phyloP scores from a whole-genome alignment of 23 red algal genomes.

The Gracilaria domingensis region DNA sequence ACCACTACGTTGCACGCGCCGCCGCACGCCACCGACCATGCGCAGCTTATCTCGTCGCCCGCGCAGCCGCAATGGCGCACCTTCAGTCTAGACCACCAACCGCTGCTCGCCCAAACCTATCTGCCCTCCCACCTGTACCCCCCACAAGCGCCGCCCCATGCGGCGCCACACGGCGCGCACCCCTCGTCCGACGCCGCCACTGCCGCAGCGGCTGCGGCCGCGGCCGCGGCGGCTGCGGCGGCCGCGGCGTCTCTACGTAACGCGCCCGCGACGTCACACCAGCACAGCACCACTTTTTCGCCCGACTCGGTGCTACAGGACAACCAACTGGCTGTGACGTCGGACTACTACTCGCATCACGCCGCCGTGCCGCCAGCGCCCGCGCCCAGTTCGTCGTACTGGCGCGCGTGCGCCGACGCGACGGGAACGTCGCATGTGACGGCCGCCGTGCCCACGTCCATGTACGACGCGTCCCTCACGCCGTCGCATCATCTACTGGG shows the following conservation, averaged over 20 bases:
- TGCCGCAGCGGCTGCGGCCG: constrained; percentile 4
- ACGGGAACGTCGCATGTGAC: background rate
- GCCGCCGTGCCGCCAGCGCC: background rate
- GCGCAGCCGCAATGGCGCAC: constrained; percentile 11
- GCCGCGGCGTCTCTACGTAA: constrained; percentile 12
- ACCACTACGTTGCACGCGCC: background rate
- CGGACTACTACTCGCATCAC: background rate
- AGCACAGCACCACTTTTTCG: constrained; percentile 19
- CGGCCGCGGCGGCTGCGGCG: constrained; percentile 15
- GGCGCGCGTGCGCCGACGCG: constrained; percentile 11
- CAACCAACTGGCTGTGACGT: background rate
- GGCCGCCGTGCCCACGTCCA: background rate
- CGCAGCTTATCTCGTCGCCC: background rate
- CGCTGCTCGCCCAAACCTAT: background rate
- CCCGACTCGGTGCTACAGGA: constrained; percentile 31
- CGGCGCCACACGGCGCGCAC: background rate
- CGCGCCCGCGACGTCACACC: background rate
- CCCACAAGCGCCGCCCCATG: background rate
- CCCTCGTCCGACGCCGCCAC: background rate
- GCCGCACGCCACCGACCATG: background rate
- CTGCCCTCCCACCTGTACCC: background rate
- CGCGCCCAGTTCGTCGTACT: constrained; percentile 1
- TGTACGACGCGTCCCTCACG: constrained; percentile 24
- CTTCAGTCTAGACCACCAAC: constrained; percentile 28
- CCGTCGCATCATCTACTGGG: background rate